These are phyloP conservation scores for Phymatotrichopsis omnivora DNA, from an alignment of 2,329 filamentous ascomycete genomes.

Conservation along the genomic window DNA sequence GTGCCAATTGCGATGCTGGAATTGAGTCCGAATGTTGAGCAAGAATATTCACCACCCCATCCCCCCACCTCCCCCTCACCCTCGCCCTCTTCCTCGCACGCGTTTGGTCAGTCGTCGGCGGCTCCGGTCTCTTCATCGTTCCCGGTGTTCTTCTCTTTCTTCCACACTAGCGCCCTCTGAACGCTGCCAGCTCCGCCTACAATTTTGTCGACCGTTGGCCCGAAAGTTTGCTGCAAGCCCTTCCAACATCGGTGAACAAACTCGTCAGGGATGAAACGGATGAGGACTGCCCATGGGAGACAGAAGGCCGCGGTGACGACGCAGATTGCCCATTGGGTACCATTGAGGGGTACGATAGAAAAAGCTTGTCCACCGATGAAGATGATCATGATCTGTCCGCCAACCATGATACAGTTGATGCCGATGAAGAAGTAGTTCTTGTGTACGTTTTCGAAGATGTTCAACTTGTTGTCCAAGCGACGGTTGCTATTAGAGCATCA, in stretches of 20 bases:
- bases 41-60: too few relatives aligned
- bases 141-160: constrained; percentile 9
- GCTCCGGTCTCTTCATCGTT: constrained; percentile 20
- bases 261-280: constrained; percentile 44
- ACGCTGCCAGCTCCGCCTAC: constrained; percentile 3
- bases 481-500: constrained; percentile 39
- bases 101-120: neutral
- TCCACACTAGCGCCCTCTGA: constrained; percentile 1
- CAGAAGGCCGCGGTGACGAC: constrained; percentile 42
- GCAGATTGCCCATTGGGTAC: constrained; percentile 46
- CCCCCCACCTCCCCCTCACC: constrained; percentile 5
- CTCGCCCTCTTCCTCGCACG: too few relatives aligned
- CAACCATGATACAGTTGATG: constrained; percentile 49
- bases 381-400: constrained; percentile 48
- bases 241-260: constrained; percentile 17
- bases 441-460: constrained; percentile 49
- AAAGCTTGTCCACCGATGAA: constrained; percentile 49
- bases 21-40: too few relatives aligned
- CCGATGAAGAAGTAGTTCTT: constrained; percentile 49
- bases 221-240: constrained; percentile 3
- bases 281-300: constrained; percentile 42
- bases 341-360: constrained; percentile 42
- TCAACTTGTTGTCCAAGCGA: constrained; percentile 52
- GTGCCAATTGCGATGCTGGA: too few relatives aligned
- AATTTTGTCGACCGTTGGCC: constrained; percentile 9